Evolutionary conservation across 495 filamentous ascomycete species (phyloP).

Genomic region (Aspergillus avenaceus): DNA sequence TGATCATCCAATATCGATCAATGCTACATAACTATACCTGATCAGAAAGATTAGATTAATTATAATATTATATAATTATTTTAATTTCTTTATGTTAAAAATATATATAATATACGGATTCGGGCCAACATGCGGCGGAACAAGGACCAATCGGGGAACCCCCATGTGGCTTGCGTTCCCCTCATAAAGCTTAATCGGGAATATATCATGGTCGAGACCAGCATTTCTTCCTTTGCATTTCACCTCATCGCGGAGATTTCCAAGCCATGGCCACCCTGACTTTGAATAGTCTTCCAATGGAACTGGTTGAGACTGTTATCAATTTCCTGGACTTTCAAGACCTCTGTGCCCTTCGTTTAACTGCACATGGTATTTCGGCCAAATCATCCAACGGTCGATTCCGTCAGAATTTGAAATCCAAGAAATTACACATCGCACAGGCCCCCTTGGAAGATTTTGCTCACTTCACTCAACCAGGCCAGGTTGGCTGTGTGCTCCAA

Average conservation of each 20-base stretch:
- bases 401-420: not conserved
- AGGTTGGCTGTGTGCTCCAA: not conserved
- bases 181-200: too few relatives aligned
- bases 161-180: too few relatives aligned
- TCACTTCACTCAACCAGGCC: not conserved
- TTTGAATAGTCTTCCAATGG: not conserved
- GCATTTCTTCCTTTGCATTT: not conserved
- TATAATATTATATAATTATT: too few relatives aligned
- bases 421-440: not conserved
- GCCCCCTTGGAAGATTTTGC: not conserved
- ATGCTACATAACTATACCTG: too few relatives aligned
- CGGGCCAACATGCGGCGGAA: too few relatives aligned
- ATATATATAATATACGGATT: too few relatives aligned
- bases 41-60: too few relatives aligned
- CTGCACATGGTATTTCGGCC: not conserved
- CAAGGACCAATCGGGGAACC: too few relatives aligned
- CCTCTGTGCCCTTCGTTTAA: not conserved
- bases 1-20: too few relatives aligned
- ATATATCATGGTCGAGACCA: too few relatives aligned
- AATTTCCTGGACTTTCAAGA: not conserved
- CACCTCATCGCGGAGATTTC: not conserved
- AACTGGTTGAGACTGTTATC: not conserved
- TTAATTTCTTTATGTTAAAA: too few relatives aligned
- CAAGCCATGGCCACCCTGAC: not conserved
- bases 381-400: not conserved